Evolutionary conservation across 176 grass and related monocot genomes (phyloP).

Genomic region (Metroxylon sagu): DNA sequence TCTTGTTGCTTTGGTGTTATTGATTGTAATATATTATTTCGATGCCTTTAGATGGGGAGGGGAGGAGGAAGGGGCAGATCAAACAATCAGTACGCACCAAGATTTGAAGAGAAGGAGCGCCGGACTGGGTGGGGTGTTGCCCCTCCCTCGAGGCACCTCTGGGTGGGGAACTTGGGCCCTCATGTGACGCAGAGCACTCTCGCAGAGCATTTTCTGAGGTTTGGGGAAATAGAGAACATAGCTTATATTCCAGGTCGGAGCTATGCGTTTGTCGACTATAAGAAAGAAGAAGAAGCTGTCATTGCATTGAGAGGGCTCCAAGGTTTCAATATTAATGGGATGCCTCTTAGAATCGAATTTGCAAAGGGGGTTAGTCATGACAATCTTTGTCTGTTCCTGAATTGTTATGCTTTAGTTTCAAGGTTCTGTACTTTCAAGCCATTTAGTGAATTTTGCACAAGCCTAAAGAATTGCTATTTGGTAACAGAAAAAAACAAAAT

Average conservation of each 20-base stretch:
- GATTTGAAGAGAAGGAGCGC: conserved; percentile 16
- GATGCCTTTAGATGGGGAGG: conserved; percentile 10
- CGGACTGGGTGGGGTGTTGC: conserved; percentile 48
- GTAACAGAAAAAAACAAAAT: too few relatives aligned
- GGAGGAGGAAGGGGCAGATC: conserved; percentile 8
- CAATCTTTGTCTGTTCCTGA: conserved; percentile 21
- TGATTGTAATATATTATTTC: not conserved
- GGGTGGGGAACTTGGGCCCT: conserved; percentile 63
- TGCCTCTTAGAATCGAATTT: conserved; percentile 84
- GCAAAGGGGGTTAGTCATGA: conserved; percentile 97
- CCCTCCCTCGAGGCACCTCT: conserved; percentile 74
- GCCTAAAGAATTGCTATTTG: not conserved
- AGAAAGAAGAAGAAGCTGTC: conserved; percentile 46
- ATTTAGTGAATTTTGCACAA: conserved; percentile 18
- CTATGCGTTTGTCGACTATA: conserved; percentile 69
- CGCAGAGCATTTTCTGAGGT: conserved; percentile 51
- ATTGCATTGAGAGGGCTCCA: conserved; percentile 53
- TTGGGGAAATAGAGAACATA: conserved; percentile 56
- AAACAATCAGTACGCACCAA: not conserved
- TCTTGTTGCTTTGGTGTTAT: not conserved
- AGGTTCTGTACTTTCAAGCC: conserved; percentile 2
- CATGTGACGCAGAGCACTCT: conserved; percentile 36
- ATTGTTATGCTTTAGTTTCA: conserved; percentile 5
- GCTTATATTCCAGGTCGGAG: conserved; percentile 44
- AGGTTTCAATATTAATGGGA: conserved; percentile 42